Base-by-base conservation (phyloP, 73 alveolate genomes). In the Paramecium biaurelia region DNA sequence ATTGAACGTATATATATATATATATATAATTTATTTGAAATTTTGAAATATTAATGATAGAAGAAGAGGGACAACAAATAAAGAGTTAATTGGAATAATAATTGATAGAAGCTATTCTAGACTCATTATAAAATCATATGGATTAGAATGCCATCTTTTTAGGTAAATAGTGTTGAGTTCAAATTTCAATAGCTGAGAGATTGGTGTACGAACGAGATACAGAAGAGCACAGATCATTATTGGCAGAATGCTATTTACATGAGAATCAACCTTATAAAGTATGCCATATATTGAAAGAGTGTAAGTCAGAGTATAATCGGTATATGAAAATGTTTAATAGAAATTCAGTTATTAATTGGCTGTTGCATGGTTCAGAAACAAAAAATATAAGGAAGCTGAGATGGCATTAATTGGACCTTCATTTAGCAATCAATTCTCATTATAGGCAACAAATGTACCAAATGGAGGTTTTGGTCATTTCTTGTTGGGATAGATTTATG, bases 381-480 rank as follows among this genome's bases (percentile, higher is more conserved):
- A 96, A 79, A 96, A 96, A 79, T 92, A 93, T 11, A 85, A 93
- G 59, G 99, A 98, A 56, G 99, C 99, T 28, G 99, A 98, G 93
- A 95, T 87, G 87, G 98, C 98, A 6, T 95, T 98, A 41, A 74
- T 96, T 8, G 76, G 76, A 30, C 74, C 94, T 94, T 47, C 87
- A 84, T 32, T 82, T 88, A 85, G n/a, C 42, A 28, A 42, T 82
- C 67, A 92, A 57, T 89, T 84, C 58, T 12, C 58, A 34, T 4
- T 26, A 21, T 9, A 49, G 43, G 49, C 74, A 70, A 15, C 82
- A 41, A 93, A 92, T 20, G 95, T 98, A 7, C 99, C 99, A 18
- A 97, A 98, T 70, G 99, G 99, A 35, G 98, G 99, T 45, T 97
- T 96, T 68, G 99, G 99, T 32, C 93, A 92, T 70, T 95, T 70